Evolutionary conservation across 2,329 filamentous ascomycete genomes (phyloP).

Genomic region (Zymoseptoria crescenta): DNA sequence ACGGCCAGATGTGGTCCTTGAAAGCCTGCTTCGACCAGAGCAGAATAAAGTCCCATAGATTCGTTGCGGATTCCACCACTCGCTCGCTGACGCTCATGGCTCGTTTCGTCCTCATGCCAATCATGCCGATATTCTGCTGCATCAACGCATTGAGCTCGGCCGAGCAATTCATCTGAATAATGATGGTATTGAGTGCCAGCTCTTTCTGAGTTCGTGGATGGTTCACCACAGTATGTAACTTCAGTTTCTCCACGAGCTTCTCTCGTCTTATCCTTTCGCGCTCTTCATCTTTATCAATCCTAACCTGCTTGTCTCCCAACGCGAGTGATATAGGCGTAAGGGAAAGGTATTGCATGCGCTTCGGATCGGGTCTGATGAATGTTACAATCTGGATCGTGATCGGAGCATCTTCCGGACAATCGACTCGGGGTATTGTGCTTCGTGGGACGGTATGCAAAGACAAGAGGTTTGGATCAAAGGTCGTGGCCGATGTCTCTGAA

Average conservation of each 20-base stretch:
- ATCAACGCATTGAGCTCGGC: constrained; percentile 79
- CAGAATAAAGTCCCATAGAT: constrained; percentile 68
- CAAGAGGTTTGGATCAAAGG: constrained; percentile 62
- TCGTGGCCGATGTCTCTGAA: constrained; percentile 39
- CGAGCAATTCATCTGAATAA: constrained; percentile 94
- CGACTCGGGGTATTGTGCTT: constrained; percentile 59
- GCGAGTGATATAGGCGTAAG: constrained; percentile 81
- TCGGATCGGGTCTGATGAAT: constrained; percentile 78
- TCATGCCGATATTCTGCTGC: constrained; percentile 77
- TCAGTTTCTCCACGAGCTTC: constrained; percentile 75
- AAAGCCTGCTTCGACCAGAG: constrained; percentile 63
- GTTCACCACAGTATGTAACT: constrained; percentile 74
- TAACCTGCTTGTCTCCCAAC: constrained; percentile 62
- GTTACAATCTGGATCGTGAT: constrained; percentile 78
- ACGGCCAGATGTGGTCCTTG: constrained; percentile 68
- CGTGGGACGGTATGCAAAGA: constrained; percentile 48
- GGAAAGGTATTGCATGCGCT: constrained; percentile 93
- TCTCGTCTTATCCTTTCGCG: constrained; percentile 54
- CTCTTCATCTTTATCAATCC: constrained; percentile 66
- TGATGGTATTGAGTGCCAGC: constrained; percentile 66
- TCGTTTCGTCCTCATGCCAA: constrained; percentile 73
- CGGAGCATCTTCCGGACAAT: constrained; percentile 56
- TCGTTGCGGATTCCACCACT: constrained; percentile 86
- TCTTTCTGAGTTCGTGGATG: constrained; percentile 76
- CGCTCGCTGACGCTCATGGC: constrained; percentile 88